Base-by-base conservation (phyloP, 2,329 filamentous ascomycete genomes). In the Macroventuria anomochaeta region DNA sequence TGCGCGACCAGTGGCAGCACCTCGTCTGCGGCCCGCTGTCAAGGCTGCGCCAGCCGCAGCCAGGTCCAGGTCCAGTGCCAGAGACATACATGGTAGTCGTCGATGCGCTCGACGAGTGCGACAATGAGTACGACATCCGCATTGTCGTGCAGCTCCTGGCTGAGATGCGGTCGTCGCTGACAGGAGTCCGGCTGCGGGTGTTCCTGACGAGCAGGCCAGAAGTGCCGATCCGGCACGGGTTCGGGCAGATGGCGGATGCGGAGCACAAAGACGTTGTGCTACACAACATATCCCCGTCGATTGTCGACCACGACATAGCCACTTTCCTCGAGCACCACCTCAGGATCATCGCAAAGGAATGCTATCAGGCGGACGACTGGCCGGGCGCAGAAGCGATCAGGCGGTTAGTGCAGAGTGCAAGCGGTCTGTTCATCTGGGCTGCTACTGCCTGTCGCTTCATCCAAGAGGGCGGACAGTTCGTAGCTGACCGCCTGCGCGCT, bases 91-190 rank as follows among this genome's bases (percentile, higher is more conserved):
- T 65, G 17, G 2, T 65, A 17, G 58, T 65, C 3, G 36, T 63
- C 11, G 61, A 74, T 57, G 71, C 71, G 2, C 62, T 74, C 5
- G 69, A 73, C 47, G 69, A 74, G 46, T 74, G 71, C 47, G 65
- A 70, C 8, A 21, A 52, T 28, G 56, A 61, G 10, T 41, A 46
- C 37, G 26, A 61, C 11, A 40, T 61, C 39, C 33, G 37, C 6
- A 46, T 46, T 0, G 63, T 64, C 18, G 25, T 64, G 10, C 53
- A 50, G 46, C 56, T 63, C 26, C n/a, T n/a, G n/a, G n/a, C n/a
- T n/a, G n/a, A n/a, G n/a, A n/a, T n/a, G n/a, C n/a, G n/a, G n/a
- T n/a, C n/a, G n/a, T n/a, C 36, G 10, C 8, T 8, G 7, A 18
- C 10, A 6, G 17, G 18, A 1, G 33, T 53, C 8, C 43, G 39